A percentile compares a stretch with the other conserved stretches of the same genome.
These are phyloP conservation scores for Penicillium lividum DNA, from an alignment of 495 filamentous ascomycete genomes.

Conservation along the genomic window DNA sequence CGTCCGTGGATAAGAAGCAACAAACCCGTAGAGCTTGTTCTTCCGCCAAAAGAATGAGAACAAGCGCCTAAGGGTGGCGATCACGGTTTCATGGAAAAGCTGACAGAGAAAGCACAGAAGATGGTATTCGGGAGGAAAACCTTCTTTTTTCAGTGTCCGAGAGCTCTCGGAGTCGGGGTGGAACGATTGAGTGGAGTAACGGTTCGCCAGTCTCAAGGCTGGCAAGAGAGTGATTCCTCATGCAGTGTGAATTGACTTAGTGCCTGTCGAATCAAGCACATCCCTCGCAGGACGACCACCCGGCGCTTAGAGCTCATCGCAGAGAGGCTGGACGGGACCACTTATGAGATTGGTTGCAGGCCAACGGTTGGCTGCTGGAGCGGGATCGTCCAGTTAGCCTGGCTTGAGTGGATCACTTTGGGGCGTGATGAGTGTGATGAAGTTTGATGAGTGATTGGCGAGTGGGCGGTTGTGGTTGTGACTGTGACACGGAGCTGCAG, in stretches of 20 bases:
- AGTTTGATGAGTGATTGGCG: constrained; percentile 29
- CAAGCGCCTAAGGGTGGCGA: constrained; percentile 17
- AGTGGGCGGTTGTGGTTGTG: constrained; percentile 41
- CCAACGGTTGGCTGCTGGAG: constrained; percentile 15
- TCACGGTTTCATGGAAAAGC: constrained; percentile 26
- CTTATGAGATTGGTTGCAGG: background rate
- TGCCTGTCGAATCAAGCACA: constrained; percentile 27
- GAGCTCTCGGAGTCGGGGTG: constrained; percentile 13
- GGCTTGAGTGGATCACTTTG: constrained; percentile 13
- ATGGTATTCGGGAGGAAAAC: constrained; percentile 18
- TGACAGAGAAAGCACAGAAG: constrained; percentile 2
- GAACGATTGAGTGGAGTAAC: constrained; percentile 19
- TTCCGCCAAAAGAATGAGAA: constrained; percentile 6
- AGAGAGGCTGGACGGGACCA: constrained; percentile 18
- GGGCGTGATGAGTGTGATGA: constrained; percentile 31
- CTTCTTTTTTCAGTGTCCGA: constrained; percentile 33
- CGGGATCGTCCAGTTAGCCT: constrained; percentile 16
- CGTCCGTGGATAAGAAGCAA: constrained; percentile 8
- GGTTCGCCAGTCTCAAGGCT: constrained; percentile 4
- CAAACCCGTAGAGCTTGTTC: constrained; percentile 7
- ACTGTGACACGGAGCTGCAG: constrained; percentile 43
- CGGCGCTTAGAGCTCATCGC: constrained; percentile 30
- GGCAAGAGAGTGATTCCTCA: constrained; percentile 9
- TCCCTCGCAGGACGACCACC: constrained; percentile 7
- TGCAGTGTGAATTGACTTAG: constrained; percentile 19